Base-by-base conservation (phyloP, 2,329 filamentous ascomycete species). In the Penicillium capsulatum region DNA sequence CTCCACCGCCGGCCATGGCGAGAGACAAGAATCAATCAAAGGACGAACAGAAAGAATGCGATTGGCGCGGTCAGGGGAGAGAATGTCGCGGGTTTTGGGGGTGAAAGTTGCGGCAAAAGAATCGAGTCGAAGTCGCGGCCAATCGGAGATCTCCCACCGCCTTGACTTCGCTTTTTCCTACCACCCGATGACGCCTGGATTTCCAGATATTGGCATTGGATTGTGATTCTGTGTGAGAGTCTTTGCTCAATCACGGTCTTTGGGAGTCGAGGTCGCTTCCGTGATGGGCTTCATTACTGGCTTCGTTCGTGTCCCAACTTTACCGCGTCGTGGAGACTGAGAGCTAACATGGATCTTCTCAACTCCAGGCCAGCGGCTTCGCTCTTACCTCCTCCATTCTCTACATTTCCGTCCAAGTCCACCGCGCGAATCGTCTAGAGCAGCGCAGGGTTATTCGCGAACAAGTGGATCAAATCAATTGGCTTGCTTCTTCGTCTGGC, bases 1-100 rank as follows among this genome's bases (percentile, higher is more conserved):
- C 78, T 51, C 80, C 75, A 53, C 86, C 88, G 59, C 89, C 89
- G 51, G 88, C 89, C 90, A 96, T 95, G 50, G 48, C 68, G 50
- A 38, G 19, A 41, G 19, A 5, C 5, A 17, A 19, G 9, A 31
- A 33, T 36, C 11, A 27, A 36, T 35, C 19, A 31, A 28, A 32
- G 13, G 27, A 30, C 35, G 11, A 34, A 7, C 10, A 24, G 9
- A 17, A 15, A 36, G 17, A 20, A 24, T 16, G 27, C 24, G 42
- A 42, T 40, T 37, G 31, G 26, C 3, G 7, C 7, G n/a, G 19
- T 22, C 19, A 22, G 9, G 19, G 19, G 5, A 22, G 19, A 9
- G 19, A 9, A 5, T 22, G n/a, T 22, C 19, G 19, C 19, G 9
- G 19, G 5, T 22, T 22, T 9, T 9, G 19, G 19, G 9, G 19